Percentiles rank a stretch among this genome's conserved stretches.
Conservation (phyloP, 345 rosid genomes). For the Linum trigynum region DNA sequence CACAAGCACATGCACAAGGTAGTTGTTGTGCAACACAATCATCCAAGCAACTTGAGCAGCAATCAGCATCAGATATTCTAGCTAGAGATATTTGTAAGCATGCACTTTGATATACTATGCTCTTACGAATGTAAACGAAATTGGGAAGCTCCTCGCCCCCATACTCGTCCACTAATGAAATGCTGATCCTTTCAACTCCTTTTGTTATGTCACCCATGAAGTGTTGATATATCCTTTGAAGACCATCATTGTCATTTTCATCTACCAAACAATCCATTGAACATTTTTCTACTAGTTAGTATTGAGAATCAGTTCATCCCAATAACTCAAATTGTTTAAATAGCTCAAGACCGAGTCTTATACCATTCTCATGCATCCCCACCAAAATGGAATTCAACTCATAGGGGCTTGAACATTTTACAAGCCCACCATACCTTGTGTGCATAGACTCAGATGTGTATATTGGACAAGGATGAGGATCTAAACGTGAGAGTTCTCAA, state of each 20-base stretch:
- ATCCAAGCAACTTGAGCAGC: neutral
- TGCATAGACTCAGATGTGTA: too few species aligned
- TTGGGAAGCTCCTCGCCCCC: neutral
- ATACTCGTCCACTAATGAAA: neutral
- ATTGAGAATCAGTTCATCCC: neutral
- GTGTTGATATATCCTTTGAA: neutral
- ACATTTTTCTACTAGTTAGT: neutral
- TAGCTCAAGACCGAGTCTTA: too few species aligned
- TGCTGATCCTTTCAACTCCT: constrained; percentile 11
- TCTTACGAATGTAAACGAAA: neutral
- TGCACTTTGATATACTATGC: constrained; percentile 13
- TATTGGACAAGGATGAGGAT: too few species aligned
- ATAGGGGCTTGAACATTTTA: too few species aligned
- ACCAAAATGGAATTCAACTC: neutral
- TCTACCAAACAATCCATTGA: neutral
- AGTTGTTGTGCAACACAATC: constrained; percentile 5
- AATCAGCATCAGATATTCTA: constrained; percentile 10
- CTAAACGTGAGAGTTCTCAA: too few species aligned
- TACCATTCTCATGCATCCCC: neutral
- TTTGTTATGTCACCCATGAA: constrained; percentile 11
- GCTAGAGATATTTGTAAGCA: constrained; percentile 14
- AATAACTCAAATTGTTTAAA: neutral
- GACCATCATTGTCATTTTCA: neutral
- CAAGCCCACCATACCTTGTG: too few species aligned
- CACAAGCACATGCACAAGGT: neutral